phyloP scores from a whole-genome alignment of 2,329 filamentous ascomycete genomes.

The Pseudogymnoascus verrucosus region DNA sequence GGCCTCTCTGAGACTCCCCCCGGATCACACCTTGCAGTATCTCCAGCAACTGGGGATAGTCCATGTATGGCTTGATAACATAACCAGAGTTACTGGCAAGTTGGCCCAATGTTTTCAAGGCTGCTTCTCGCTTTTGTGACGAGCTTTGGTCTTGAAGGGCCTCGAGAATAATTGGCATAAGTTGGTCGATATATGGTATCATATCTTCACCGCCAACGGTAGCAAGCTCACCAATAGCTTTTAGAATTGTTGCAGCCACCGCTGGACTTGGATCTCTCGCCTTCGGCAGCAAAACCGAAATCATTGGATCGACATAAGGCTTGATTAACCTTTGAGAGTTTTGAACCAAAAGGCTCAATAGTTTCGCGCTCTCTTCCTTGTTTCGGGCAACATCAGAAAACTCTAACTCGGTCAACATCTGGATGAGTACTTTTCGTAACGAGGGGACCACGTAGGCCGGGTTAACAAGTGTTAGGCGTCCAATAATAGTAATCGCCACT shows the following conservation, averaged over 20 bases:
- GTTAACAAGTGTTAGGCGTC: constrained; percentile 81
- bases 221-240: constrained; percentile 88
- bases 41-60: constrained; percentile 88
- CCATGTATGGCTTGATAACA: constrained; percentile 90
- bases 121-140: constrained; percentile 80
- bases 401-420: constrained; percentile 91
- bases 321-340: constrained; percentile 91
- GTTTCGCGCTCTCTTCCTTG: constrained; percentile 91
- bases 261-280: constrained; percentile 76
- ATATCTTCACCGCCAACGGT: constrained; percentile 92
- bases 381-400: constrained; percentile 90
- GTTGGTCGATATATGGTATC: constrained; percentile 77
- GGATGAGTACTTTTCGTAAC: constrained; percentile 86
- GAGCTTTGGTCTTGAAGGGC: constrained; percentile 92
- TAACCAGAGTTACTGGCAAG: constrained; percentile 94
- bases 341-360: constrained; percentile 85
- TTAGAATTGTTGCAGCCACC: constrained; percentile 89
- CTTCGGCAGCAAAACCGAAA: constrained; percentile 88
- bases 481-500: constrained; percentile 92
- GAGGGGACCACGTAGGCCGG: constrained; percentile 97
- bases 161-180: constrained; percentile 94
- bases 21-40: constrained; percentile 92
- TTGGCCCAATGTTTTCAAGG: constrained; percentile 82
- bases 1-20: constrained; percentile 74
- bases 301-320: constrained; percentile 95